phyloP scores from a whole-genome alignment of 441 rosid genomes.

The Bocquillonia castaneifolia region DNA sequence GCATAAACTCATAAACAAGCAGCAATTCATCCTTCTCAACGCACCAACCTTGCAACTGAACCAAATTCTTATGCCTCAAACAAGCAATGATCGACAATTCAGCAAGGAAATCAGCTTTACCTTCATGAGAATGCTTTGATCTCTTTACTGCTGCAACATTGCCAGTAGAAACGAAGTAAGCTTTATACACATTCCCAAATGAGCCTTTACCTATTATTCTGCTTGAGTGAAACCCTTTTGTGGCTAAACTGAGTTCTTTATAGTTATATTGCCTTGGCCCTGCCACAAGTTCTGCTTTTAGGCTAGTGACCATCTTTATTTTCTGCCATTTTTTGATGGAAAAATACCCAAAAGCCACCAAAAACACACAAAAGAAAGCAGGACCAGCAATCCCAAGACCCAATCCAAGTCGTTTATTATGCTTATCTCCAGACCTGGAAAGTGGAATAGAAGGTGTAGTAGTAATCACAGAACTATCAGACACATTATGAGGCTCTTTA shows the following conservation, averaged over 20 bases:
- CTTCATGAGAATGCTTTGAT: constrained; percentile 73
- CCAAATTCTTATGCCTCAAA: constrained; percentile 86
- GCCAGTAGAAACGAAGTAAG: constrained; percentile 51
- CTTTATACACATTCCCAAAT: constrained; percentile 84
- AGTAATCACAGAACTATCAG: constrained; percentile 46
- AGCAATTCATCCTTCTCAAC: constrained; percentile 73
- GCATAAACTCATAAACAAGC: constrained; percentile 88
- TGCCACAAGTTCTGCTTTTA: constrained; percentile 60
- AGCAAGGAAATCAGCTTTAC: constrained; percentile 76
- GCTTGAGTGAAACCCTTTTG: constrained; percentile 76
- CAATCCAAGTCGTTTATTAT: constrained; percentile 44
- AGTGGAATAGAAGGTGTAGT: constrained; percentile 34
- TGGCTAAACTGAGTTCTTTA: constrained; percentile 64
- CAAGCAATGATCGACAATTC: constrained; percentile 80
- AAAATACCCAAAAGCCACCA: constrained; percentile 55
- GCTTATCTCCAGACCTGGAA: constrained; percentile 33
- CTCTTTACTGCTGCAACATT: constrained; percentile 71
- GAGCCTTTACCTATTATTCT: constrained; percentile 80
- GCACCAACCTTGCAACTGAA: constrained; percentile 90
- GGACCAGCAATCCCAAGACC: constrained; percentile 78
- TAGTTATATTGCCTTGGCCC: constrained; percentile 70
- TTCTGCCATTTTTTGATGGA: constrained; percentile 60
- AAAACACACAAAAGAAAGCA: constrained; percentile 56
- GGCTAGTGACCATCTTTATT: constrained; percentile 42
- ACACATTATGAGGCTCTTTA: constrained; percentile 58